Evolutionary conservation across 2,329 filamentous ascomycete species (phyloP), one percentile per base, ranked within the genome.

Genomic region (Talaromyces sp.): DNA sequence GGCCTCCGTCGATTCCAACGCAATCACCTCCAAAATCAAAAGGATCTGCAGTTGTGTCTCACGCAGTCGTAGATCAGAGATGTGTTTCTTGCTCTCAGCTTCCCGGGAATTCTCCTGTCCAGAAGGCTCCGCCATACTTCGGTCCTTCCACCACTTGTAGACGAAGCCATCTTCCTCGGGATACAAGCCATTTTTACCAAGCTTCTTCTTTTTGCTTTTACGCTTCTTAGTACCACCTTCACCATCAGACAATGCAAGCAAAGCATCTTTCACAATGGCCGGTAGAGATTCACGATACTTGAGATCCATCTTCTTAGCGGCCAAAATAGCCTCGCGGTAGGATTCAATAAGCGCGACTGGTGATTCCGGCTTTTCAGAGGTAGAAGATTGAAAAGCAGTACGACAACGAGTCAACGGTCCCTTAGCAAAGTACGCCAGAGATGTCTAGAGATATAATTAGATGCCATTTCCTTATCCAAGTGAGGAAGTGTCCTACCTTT

Each of bases 361-460:
- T 2, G 59, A 64, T 41, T 54, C 60, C 5, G 60, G 42, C 11
- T 63, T 57, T 22, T 63, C 55, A 30, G 54, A 41, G n/a, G 59
- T 66, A 10, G 63, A 52, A 9, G 64, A 60, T 51, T 72, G 69
- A 29, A 75, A 73, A 46, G 70, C 68, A 35, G 67, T 71, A 29
- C 78, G 73, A 24, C 74, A 77, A 24, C 78, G 74, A 13, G 77
- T 70, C 46, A 80, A 63, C 14, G 78, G 77, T 4, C 78, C 77
- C 65, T 80, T 80, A 32, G 77, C 77, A 61, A 80, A 80, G 59
- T 80, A 80, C 49, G 77, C 78, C 49, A 80, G 65, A 24, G 77
- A 78, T n/a, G 76, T 74, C 69, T 77, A 44, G 11, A 24, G 22
- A 53, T 9, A n/a, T 20, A 35, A 30, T 67, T 16, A 65, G 58